Conservation (phyloP, 805 yeast species). For the Lipomyces kockii region DNA sequence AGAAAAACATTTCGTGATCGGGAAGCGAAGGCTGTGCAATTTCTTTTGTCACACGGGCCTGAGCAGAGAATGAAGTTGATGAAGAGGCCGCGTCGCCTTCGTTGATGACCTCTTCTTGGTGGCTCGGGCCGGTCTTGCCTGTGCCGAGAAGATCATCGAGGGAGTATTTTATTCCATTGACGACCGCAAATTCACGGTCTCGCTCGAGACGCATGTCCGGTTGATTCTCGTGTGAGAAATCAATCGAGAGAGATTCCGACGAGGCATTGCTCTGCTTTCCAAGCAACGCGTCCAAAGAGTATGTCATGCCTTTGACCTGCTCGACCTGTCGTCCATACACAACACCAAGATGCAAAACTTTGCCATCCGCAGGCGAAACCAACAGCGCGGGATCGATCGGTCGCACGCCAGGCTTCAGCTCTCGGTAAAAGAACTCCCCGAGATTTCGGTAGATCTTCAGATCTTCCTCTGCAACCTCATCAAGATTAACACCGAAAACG, state of each 20-base stretch:
- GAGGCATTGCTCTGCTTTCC: conserved; percentile 53
- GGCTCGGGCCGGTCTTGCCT: conserved; percentile 64
- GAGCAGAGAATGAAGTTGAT: conserved; percentile 20
- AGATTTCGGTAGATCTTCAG: conserved; percentile 75
- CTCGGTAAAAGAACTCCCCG: conserved; percentile 89
- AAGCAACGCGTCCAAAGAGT: conserved; percentile 82
- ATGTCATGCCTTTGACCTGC: conserved; percentile 96
- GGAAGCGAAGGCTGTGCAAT: conserved; percentile 35
- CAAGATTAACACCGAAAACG: conserved; percentile 83
- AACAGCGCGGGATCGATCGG: conserved; percentile 72
- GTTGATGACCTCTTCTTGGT: conserved; percentile 53
- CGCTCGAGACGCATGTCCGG: conserved; percentile 50
- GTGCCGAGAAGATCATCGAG: conserved; percentile 71
- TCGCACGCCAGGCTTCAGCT: conserved; percentile 74
- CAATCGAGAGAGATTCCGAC: conserved; percentile 42
- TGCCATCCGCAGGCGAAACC: conserved; percentile 94
- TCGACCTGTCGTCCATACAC: conserved; percentile 77
- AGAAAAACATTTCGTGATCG: conserved; percentile 59
- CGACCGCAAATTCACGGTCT: conserved; percentile 75
- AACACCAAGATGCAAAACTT: conserved; percentile 80
- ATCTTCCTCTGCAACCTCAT: conserved; percentile 86
- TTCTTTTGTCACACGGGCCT: conserved; percentile 21
- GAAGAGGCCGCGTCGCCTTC: conserved; percentile 68
- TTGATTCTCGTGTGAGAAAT: conserved; percentile 49
- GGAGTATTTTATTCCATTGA: conserved; percentile 74